Conservation (phyloP, 306 rosid genomes). For the Cicer chorassanicum region DNA sequence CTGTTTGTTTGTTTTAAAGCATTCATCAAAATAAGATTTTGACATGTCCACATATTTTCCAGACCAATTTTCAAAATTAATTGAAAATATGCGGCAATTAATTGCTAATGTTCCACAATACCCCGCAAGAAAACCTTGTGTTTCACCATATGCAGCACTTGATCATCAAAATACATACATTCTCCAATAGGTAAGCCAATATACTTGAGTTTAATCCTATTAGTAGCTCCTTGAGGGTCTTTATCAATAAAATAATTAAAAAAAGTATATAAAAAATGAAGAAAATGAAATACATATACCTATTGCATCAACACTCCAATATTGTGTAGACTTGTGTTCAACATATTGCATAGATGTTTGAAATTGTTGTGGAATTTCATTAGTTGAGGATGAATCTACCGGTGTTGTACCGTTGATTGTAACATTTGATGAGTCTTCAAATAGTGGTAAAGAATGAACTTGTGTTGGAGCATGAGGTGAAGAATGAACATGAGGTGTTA, state of each 20-base stretch:
- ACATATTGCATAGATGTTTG: neutral
- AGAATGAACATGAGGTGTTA: too few species aligned
- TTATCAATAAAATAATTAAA: neutral
- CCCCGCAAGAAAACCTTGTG: neutral
- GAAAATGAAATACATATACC: neutral
- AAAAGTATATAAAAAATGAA: neutral
- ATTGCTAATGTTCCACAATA: neutral
- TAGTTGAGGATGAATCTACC: too few species aligned
- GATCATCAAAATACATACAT: neutral
- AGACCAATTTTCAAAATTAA: too few species aligned
- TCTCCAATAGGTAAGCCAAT: neutral
- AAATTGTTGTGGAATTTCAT: neutral
- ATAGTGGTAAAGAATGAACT: too few species aligned
- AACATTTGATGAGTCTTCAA: too few species aligned
- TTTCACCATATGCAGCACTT: neutral
- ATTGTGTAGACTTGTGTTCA: neutral
- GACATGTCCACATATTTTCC: too few species aligned
- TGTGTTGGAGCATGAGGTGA: too few species aligned
- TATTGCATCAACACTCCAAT: constrained; percentile 11
- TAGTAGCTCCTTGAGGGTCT: neutral
- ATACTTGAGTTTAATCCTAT: neutral
- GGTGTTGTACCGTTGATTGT: too few species aligned
- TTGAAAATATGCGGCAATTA: too few species aligned
- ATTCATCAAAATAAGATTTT: too few species aligned
- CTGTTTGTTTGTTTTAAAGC: too few species aligned